A percentile compares a stretch with the other conserved stretches of the same genome.
phyloP scores from a whole-genome alignment of 2,329 filamentous ascomycete genomes.

The Phyllosticta citriasiana region DNA sequence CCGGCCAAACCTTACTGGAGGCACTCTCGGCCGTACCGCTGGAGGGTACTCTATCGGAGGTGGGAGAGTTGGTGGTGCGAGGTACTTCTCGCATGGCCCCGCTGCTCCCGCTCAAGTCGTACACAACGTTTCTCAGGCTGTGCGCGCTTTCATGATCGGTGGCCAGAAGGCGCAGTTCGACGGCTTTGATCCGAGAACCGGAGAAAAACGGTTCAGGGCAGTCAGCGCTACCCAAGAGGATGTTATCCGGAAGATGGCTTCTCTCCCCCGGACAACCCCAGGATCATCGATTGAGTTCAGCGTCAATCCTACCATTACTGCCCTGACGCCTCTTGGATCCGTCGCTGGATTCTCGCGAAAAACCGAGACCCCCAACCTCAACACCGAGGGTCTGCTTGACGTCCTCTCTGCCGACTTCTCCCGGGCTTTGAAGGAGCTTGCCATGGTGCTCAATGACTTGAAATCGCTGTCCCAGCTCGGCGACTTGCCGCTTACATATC shows the following conservation, averaged over 20 bases:
- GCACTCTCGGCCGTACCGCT: slow-evolving; percentile 71
- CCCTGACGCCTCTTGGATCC: slow-evolving; percentile 61
- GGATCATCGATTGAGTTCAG: slow-evolving; percentile 85
- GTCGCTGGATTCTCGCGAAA: slow-evolving; percentile 42
- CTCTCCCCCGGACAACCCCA: slow-evolving; percentile 46
- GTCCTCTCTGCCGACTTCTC: slow-evolving; percentile 81
- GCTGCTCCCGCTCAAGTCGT: slow-evolving; percentile 81
- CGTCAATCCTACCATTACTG: slow-evolving; percentile 80
- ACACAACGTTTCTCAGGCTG: slow-evolving; percentile 87
- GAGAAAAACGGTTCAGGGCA: slow-evolving; percentile 68
- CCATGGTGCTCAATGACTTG: slow-evolving; percentile 69
- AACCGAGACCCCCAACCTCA: slow-evolving; percentile 49
- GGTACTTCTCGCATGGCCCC: slow-evolving; percentile 85
- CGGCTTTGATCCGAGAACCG: slow-evolving; percentile 55
- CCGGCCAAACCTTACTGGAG: slow-evolving; percentile 84
- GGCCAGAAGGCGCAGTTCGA: slow-evolving; percentile 84
- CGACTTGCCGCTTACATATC: slow-evolving; percentile 70
- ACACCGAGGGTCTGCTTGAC: slow-evolving; percentile 75
- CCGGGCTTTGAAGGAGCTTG: slow-evolving; percentile 73
- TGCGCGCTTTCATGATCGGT: slow-evolving; percentile 85
- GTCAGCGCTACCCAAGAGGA: slow-evolving; percentile 69
- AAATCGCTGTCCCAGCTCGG: slow-evolving; percentile 67
- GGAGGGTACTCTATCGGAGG: slow-evolving; percentile 78
- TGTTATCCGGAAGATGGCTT: slow-evolving; percentile 56
- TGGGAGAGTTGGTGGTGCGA: slow-evolving; percentile 57